Conservation (phyloP, 2,329 filamentous ascomycete genomes). For the Mariannaea sp. region DNA sequence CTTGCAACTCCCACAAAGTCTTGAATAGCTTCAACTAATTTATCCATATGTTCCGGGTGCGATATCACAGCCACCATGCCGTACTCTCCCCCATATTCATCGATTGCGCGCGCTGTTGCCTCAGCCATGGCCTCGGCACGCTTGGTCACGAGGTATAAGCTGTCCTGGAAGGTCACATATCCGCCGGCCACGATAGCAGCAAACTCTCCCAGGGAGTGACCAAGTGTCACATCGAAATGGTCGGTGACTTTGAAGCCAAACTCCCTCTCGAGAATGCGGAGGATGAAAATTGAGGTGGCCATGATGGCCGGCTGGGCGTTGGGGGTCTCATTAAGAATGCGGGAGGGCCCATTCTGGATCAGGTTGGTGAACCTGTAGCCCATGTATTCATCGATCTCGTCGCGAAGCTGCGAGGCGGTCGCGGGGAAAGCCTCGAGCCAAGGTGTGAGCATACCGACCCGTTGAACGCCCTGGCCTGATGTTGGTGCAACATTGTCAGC, state of each 20-base stretch:
- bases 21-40: conserved; percentile 73
- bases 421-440: conserved; percentile 87
- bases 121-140: conserved; percentile 84
- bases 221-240: conserved; percentile 80
- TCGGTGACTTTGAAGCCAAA: conserved; percentile 76
- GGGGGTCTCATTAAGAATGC: conserved; percentile 76
- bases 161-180: conserved; percentile 77
- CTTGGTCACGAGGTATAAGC: conserved; percentile 74
- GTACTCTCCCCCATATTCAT: conserved; percentile 76
- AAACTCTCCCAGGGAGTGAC: conserved; percentile 92
- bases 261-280: conserved; percentile 83
- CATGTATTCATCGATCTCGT: conserved; percentile 82
- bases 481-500: background rate
- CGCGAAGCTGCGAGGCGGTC: conserved; percentile 75
- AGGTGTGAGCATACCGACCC: conserved; percentile 82
- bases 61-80: conserved; percentile 95
- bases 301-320: conserved; percentile 96
- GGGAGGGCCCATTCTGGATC: conserved; percentile 80
- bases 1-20: conserved; percentile 76
- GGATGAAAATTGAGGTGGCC: conserved; percentile 88
- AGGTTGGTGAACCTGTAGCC: conserved; percentile 75
- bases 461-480: conserved; percentile 86
- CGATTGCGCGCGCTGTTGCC: conserved; percentile 69
- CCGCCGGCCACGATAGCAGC: conserved; percentile 86
- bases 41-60: conserved; percentile 74